These are phyloP conservation scores for Peltaster fructicola DNA, from an alignment of 2,329 filamentous ascomycete species.

Conservation along the genomic window DNA sequence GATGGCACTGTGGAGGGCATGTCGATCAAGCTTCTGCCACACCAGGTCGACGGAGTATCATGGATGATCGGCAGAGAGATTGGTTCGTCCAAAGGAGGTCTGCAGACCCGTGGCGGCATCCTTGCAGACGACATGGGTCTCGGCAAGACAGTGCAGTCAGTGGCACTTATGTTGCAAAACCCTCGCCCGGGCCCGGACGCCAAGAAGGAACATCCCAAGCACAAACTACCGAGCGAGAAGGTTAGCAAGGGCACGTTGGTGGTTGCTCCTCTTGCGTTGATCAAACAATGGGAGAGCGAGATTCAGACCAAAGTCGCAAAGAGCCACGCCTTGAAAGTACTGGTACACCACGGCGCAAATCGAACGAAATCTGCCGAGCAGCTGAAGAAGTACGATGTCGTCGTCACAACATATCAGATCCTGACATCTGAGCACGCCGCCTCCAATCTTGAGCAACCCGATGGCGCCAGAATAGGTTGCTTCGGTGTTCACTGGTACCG, in stretches of 20 bases:
- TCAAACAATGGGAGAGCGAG: conserved; percentile 93
- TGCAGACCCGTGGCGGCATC: conserved; percentile 79
- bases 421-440: conserved; percentile 76
- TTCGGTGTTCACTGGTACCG: conserved; percentile 93
- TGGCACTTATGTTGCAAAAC: conserved; percentile 74
- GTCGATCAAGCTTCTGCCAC: conserved; percentile 72
- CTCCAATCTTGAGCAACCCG: conserved; percentile 38
- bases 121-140: conserved; percentile 95
- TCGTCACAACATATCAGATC: conserved; percentile 94
- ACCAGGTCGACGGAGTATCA: conserved; percentile 81
- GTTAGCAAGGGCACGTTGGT: conserved; percentile 72
- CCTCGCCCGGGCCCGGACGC: conserved; percentile 36
- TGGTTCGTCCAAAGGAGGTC: conserved; percentile 59
- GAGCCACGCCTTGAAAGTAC: conserved; percentile 56
- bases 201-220: conserved; percentile 37
- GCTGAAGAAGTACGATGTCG: conserved; percentile 74
- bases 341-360: conserved; percentile 77
- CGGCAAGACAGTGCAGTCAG: conserved; percentile 89
- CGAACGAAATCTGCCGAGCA: conserved; percentile 64
- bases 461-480: conserved; percentile 56
- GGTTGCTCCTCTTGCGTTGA: conserved; percentile 80
- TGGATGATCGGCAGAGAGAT: conserved; percentile 95
- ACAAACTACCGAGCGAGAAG: conserved; percentile 45
- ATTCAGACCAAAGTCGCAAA: conserved; percentile 64
- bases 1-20: conserved; percentile 61